These are phyloP conservation scores for Umbilicaria muhlenbergii DNA, from an alignment of 495 filamentous ascomycete genomes.

Conservation along the genomic window DNA sequence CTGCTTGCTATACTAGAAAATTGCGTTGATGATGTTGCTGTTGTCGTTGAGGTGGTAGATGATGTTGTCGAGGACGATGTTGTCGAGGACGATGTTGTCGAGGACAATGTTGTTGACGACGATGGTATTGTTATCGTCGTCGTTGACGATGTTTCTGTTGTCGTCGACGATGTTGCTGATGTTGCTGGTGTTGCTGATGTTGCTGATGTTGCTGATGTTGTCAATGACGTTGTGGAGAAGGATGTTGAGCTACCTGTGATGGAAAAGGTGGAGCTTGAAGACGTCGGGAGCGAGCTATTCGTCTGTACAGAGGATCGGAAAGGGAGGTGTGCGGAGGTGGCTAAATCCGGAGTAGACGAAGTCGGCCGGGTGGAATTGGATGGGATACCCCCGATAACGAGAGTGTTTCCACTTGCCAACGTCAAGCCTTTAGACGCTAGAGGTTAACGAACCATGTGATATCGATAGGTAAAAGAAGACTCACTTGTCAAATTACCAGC, in stretches of 20 bases:
- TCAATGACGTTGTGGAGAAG: not conserved
- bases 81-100: conserved; percentile 1
- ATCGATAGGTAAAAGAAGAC: not conserved
- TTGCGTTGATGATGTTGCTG: conserved; percentile 4
- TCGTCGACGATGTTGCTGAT: conserved; percentile 5
- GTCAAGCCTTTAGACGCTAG: not conserved
- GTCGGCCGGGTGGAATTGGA: not conserved
- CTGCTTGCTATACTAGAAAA: conserved; percentile 1
- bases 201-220: not conserved
- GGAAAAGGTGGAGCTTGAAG: not conserved
- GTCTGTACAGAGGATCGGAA: not conserved
- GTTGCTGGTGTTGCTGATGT: conserved; percentile 1
- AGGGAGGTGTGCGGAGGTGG: not conserved
- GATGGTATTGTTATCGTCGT: not conserved
- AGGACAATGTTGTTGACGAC: not conserved
- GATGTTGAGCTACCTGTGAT: not conserved
- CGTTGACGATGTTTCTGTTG: conserved; percentile 5
- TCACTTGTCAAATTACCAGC: not conserved
- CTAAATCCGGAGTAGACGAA: not conserved
- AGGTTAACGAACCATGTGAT: not conserved
- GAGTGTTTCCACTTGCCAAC: not conserved
- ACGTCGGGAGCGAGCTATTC: not conserved
- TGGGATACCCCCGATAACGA: not conserved
- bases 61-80: not conserved
- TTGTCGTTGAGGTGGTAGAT: conserved; percentile 5